A percentile compares a stretch with the other conserved stretches of the same genome.
These are phyloP conservation scores for Ceratocystis cubensis DNA, from an alignment of 2,329 filamentous ascomycete species.

Conservation along the genomic window DNA sequence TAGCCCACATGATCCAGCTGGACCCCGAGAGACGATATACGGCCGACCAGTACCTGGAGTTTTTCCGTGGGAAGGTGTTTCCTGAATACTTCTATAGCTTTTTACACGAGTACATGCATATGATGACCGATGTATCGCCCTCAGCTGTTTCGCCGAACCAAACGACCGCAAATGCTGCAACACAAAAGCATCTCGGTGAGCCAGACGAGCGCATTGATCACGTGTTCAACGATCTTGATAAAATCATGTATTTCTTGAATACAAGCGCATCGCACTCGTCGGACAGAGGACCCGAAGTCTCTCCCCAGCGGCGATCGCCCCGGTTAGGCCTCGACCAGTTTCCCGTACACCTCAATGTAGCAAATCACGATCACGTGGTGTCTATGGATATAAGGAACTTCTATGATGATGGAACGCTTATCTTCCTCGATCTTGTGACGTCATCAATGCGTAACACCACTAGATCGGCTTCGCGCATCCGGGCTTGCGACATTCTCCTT, in stretches of 20 bases:
- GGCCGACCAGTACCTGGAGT: slow-evolving; percentile 84
- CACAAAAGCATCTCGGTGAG: slow-evolving; percentile 56
- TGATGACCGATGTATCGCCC: slow-evolving; percentile 72
- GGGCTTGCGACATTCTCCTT: slow-evolving; percentile 80
- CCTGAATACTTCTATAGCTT: slow-evolving; percentile 97
- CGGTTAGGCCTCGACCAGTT: slow-evolving; percentile 52
- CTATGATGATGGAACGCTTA: slow-evolving; percentile 76
- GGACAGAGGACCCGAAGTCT: background rate
- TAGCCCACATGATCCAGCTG: slow-evolving; percentile 90
- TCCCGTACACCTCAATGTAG: slow-evolving; percentile 73
- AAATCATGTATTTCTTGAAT: slow-evolving; percentile 82
- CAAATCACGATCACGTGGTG: slow-evolving; percentile 64
- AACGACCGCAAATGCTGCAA: slow-evolving; percentile 50
- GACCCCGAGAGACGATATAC: slow-evolving; percentile 86
- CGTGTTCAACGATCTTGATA: slow-evolving; percentile 90
- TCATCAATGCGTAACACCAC: slow-evolving; percentile 83
- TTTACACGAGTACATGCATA: slow-evolving; percentile 91
- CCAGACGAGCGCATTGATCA: slow-evolving; percentile 89
- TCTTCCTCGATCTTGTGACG: slow-evolving; percentile 81
- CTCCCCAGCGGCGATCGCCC: slow-evolving; percentile 21
- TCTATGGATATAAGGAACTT: slow-evolving; percentile 26
- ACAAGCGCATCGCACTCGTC: slow-evolving; percentile 30
- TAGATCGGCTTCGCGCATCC: slow-evolving; percentile 71
- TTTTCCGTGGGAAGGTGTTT: slow-evolving; percentile 86
- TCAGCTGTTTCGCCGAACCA: slow-evolving; percentile 49